phyloP scores from a whole-genome alignment of 495 filamentous ascomycete genomes.

The Penicillium paradoxum region DNA sequence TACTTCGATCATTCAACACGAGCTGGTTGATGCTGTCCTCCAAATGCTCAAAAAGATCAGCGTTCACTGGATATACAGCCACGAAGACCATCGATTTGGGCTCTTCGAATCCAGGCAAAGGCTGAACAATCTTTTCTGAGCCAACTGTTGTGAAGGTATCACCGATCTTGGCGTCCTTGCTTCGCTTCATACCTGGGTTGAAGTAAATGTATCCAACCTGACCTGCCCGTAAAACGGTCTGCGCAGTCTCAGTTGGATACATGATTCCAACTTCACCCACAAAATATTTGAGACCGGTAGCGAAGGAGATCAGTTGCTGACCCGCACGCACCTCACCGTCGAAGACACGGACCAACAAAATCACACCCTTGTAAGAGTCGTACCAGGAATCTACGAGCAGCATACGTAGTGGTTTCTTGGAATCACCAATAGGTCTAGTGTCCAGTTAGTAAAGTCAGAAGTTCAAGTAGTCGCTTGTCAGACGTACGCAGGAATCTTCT shows the following conservation, averaged over 20 bases:
- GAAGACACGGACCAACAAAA: slow-evolving; percentile 86
- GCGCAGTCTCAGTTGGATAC: slow-evolving; percentile 83
- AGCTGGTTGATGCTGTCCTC: slow-evolving; percentile 94
- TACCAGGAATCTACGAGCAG: slow-evolving; percentile 98
- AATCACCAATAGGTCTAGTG: slow-evolving; percentile 63
- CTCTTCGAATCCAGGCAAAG: slow-evolving; percentile 90
- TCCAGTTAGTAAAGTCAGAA: slow-evolving; percentile 13
- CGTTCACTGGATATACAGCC: slow-evolving; percentile 89
- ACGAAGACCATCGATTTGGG: slow-evolving; percentile 99
- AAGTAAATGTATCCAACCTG: slow-evolving; percentile 96
- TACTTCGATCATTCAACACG: slow-evolving; percentile 88
- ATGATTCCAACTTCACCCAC: slow-evolving; percentile 97
- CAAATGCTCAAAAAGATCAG: slow-evolving; percentile 76
- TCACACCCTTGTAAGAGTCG: slow-evolving; percentile 88
- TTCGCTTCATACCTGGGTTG: slow-evolving; percentile 96
- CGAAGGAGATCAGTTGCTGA: slow-evolving; percentile 78
- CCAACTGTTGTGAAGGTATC: slow-evolving; percentile 91
- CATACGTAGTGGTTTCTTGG: slow-evolving; percentile 66
- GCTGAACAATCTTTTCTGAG: slow-evolving; percentile 67
- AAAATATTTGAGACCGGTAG: slow-evolving; percentile 77
- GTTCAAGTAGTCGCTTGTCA: background rate
- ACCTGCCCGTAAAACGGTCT: slow-evolving; percentile 74
- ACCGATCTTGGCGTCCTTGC: slow-evolving; percentile 90
- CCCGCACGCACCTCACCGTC: slow-evolving; percentile 80
- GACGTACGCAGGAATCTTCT: slow-evolving; percentile 68